A percentile compares a stretch with the other conserved stretches of the same genome.
Evolutionary conservation across 2,329 filamentous ascomycete genomes (phyloP).

Genomic region (Sclerotiophoma versabilis): DNA sequence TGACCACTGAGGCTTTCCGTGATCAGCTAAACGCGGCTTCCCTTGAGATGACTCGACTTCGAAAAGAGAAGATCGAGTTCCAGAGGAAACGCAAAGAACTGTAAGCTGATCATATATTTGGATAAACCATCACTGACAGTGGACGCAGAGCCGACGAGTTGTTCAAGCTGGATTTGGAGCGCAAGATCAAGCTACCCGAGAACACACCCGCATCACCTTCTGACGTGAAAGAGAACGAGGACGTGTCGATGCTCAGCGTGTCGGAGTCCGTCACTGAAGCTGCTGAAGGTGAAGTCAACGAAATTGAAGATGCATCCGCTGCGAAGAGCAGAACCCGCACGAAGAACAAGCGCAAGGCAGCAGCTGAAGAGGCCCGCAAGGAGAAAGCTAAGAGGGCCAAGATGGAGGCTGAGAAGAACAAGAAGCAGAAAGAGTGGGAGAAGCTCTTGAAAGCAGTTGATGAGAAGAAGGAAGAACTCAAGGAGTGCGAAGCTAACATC

Average conservation of each 20-base stretch:
- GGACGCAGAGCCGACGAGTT: slow-evolving; percentile 71
- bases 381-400: slow-evolving; percentile 71
- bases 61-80: slow-evolving; percentile 94
- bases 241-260: slow-evolving; percentile 61
- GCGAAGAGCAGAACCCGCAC: slow-evolving; percentile 66
- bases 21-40: slow-evolving; percentile 91
- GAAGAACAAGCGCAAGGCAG: slow-evolving; percentile 78
- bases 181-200: slow-evolving; percentile 75
- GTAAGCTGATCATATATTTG: slow-evolving; percentile 51
- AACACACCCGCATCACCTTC: slow-evolving; percentile 69
- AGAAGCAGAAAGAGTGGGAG: slow-evolving; percentile 84
- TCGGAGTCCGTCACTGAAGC: slow-evolving; percentile 70
- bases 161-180: slow-evolving; percentile 73
- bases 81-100: slow-evolving; percentile 76
- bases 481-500: slow-evolving; percentile 84
- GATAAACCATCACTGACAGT: slow-evolving; percentile 12
- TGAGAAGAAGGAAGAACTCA: slow-evolving; percentile 81
- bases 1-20: slow-evolving; percentile 85
- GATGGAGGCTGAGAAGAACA: slow-evolving; percentile 66
- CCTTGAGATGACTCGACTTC: slow-evolving; percentile 90
- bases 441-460: slow-evolving; percentile 89
- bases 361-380: slow-evolving; percentile 65
- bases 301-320: slow-evolving; percentile 57
- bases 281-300: slow-evolving; percentile 74
- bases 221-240: slow-evolving; percentile 60